Base-by-base conservation (phyloP, 2,329 filamentous ascomycete genomes). In the Mycosphaerella sp. region DNA sequence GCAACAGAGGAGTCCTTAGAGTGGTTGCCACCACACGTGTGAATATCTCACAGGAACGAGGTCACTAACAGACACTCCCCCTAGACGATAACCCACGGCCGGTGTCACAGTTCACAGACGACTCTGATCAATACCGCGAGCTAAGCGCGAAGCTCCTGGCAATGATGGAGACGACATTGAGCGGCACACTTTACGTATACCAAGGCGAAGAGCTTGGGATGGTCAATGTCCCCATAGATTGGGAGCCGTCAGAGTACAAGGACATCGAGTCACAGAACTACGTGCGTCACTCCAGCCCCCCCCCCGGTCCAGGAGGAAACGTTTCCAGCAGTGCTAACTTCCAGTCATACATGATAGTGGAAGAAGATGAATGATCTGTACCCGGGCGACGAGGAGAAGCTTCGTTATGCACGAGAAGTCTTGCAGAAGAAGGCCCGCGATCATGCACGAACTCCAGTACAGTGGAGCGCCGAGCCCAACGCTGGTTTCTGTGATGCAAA, bases 361-460 rank as follows among this genome's bases (percentile, higher is more conserved):
- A 72, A 73, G 44, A 67, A 68, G 59, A 68, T 69, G 65, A 70
- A 71, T 53, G 64, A 67, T 18, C 69, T 71, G 60, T 60, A 68
- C 52, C 57, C 62, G 4, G 42, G 46, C 13, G 56, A 61, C 50
- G 47, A 54, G 12, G 42, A 56, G 16, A 57, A 43, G 44, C 52
- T 59, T n/a, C 18, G 44, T 9, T 41, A 55, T 14, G 58, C 56
- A 2, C 52, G 51, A 36, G 35, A 54, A 12, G 44, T 57, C 4
- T 40, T 56, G 52, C 54, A 58, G 39, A 54, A 47, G 39, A 59
- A 58, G 41, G 55, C 55, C 30, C 47, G 59, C n/a, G 59, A 61
- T 28, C 53, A 87, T 62, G 76, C 81, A 7, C 74, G 84, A n/a
- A 76, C 80, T 3, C 84, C 84, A 0, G 80, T 88, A 71, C 81